Percentiles rank a stretch among this genome's conserved stretches.
Evolutionary conservation across 2,329 filamentous ascomycete genomes (phyloP).

Genomic region (Magnaporthiopsis rhizophila): DNA sequence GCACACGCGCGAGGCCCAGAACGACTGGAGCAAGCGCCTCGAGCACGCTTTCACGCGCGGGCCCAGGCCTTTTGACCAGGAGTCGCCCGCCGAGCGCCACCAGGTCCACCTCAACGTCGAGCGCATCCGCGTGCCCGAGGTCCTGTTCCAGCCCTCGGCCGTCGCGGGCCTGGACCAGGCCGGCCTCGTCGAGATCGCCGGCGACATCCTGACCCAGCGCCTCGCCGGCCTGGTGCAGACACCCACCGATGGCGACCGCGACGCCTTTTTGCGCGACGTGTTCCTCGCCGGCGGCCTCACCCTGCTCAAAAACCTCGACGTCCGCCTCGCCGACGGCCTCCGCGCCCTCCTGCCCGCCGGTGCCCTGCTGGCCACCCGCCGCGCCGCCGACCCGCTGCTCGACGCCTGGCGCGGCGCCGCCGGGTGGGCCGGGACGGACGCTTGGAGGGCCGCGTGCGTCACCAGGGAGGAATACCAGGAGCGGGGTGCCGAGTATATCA

Average conservation of each 20-base stretch:
- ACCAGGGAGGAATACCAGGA: conserved; percentile 79
- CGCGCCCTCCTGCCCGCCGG: conserved; percentile 63
- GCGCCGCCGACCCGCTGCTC: conserved; percentile 66
- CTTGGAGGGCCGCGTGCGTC: conserved; percentile 58
- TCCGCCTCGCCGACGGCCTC: conserved; percentile 67
- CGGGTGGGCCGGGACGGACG: conserved; percentile 61
- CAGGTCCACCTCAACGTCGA: conserved; percentile 96
- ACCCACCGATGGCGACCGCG: conserved; percentile 38
- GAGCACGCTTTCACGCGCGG: conserved; percentile 87
- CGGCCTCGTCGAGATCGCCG: conserved; percentile 83
- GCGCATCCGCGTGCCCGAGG: conserved; percentile 86
- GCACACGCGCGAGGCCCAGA: conserved; percentile 83
- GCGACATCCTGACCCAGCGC: conserved; percentile 81
- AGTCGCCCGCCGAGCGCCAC: conserved; percentile 70
- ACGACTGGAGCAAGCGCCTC: conserved; percentile 89
- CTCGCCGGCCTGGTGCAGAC: conserved; percentile 44
- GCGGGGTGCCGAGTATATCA: conserved; percentile 90
- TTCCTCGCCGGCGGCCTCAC: conserved; percentile 95
- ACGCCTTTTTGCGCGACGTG: conserved; percentile 72
- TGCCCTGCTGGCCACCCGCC: conserved; percentile 59
- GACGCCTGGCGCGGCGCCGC: conserved; percentile 95
- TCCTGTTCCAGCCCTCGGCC: conserved; percentile 76
- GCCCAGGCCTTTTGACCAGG: conserved; percentile 74
- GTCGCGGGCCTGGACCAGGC: conserved; percentile 92
- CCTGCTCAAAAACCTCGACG: conserved; percentile 78